Base-by-base conservation (phyloP, 2,329 filamentous ascomycete genomes). In the Cryphonectria parasitica region DNA sequence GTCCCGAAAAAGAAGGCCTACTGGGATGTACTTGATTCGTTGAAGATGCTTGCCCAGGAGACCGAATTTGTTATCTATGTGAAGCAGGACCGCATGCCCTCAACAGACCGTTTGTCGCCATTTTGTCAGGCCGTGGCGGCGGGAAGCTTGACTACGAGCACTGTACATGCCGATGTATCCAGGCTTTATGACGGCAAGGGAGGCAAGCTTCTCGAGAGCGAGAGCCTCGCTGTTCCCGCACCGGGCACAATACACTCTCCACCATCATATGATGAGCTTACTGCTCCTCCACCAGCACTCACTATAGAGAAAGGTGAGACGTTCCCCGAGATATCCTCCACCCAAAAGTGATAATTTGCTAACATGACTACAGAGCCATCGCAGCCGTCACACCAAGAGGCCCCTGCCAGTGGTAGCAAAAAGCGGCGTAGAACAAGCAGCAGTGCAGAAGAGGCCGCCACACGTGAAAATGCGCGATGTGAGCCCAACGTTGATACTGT, bases 131-230 rank as follows among this genome's bases (percentile, higher is more conserved):
- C 66, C 5, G 43, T 63, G 34, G n/a, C 58, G 13, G 49, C 43
- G 31, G 66, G 66, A 13, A 31, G 34, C 19, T 31, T 68, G 19
- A 43, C 43, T n/a, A 52, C 31, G 15, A 68, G 66, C 60, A 43
- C 43, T 62, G 66, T 10, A 36, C 66, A 63, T 63, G 60, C 66
- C 60, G 66, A 68, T 34, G 31, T 68, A 10, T 41, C 66, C 11
- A 39, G 66, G 34, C 66, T 68, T 5, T 68, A 68, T 22, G 66
- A 68, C 39, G 66, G 66, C 34, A 68, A 64, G 22, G 66, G 66
- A 56, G 66, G 66, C 17, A 68, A 43, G 31, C 6, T 64, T 10
- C 58, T 68, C 17, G 34, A 25, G 11, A 43, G 58, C 28, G 43
- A 63, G 31, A 45, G 52, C 22, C 66, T 56, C 15, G 45, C 45